Evolutionary conservation across 2,329 filamentous ascomycete genomes (phyloP).

Genomic region (Aspergillus fijiensis): DNA sequence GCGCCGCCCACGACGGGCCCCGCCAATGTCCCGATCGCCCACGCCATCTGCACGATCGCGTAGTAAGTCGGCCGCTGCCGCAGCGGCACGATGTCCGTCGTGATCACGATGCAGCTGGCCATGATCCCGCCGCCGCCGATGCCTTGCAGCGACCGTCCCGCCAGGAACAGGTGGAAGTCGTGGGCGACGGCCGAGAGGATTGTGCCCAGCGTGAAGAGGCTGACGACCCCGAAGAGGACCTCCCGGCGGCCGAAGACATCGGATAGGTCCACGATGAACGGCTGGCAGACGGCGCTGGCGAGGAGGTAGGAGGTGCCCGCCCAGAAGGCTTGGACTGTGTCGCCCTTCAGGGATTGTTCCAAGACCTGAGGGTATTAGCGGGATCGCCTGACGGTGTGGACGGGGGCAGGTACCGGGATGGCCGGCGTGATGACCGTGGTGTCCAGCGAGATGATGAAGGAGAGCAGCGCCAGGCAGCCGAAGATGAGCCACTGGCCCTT

Average conservation of each 20-base stretch:
- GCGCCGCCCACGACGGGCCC: conserved; percentile 32
- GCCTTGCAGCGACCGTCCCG: conserved; percentile 44
- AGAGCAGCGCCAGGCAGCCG: not conserved
- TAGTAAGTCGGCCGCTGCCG: conserved; percentile 28
- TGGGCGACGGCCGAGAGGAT: not conserved
- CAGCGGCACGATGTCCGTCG: conserved; percentile 40
- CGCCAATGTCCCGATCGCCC: conserved; percentile 24
- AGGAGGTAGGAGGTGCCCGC: not conserved
- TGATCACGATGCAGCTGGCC: conserved; percentile 38
- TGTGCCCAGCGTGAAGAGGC: not conserved
- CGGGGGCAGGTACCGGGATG: not conserved
- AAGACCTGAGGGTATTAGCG: not conserved
- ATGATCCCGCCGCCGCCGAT: conserved; percentile 46
- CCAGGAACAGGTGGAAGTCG: conserved; percentile 30
- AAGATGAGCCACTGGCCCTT: not conserved
- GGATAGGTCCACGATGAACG: not conserved
- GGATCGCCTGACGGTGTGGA: not conserved
- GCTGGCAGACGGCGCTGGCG: not conserved
- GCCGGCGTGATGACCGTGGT: not conserved
- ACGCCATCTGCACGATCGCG: conserved; percentile 22
- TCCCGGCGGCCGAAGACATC: not conserved
- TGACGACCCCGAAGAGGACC: not conserved
- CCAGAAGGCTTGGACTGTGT: not conserved
- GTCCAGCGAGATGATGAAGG: not conserved
- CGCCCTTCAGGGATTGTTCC: not conserved